Evolutionary conservation across 2,329 filamentous ascomycete genomes (phyloP), one percentile per base, ranked within the genome.

Genomic region (Ophiostoma ulmi): DNA sequence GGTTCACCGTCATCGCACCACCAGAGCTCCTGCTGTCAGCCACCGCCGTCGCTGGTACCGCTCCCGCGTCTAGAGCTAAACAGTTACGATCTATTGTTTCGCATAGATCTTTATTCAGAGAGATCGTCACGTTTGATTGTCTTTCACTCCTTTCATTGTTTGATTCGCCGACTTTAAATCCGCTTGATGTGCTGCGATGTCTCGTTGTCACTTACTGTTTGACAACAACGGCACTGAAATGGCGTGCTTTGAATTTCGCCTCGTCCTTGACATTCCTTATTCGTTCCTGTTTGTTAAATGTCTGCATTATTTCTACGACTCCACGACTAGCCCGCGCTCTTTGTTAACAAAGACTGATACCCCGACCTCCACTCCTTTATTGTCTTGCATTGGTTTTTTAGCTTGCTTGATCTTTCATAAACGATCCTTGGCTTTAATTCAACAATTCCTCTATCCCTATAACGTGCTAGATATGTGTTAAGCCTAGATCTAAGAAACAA

Each of bases 1-100:
- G 85, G 80, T 84, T 26, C 83, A 80, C 72, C 80, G 80, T 72
- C 80, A 78, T 71, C 80, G 79, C 35, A 75, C 77, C 48, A 64
- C 76, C 61, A 58, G 52, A 58, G 52, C 52, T 3, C 52, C 52
- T 58, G 48, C 48, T 55, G 52, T 58, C 52, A 58, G 52, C 52
- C 52, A 58, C 22, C 74, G 78, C 69, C 78, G 76, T 70, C 78
- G 79, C 70, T 83, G 83, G 81, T 81, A 80, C 76, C 78, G 77
- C 72, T 70, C 73, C 17, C 80, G 77, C 68, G 80, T 83, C 76
- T 85, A 79, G 41, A 7, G n/a, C 44, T 48, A 48, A 48, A 20
- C 14, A 44, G 41, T 8, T 22, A 26, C 52, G 52, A 58, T 58
- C 52, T 58, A 58, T 22, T 11, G 22, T 58, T 22, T 58, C 48